Conservation (phyloP, 352 stramenopile genomes). For the Globisporangium camurandrum region DNA sequence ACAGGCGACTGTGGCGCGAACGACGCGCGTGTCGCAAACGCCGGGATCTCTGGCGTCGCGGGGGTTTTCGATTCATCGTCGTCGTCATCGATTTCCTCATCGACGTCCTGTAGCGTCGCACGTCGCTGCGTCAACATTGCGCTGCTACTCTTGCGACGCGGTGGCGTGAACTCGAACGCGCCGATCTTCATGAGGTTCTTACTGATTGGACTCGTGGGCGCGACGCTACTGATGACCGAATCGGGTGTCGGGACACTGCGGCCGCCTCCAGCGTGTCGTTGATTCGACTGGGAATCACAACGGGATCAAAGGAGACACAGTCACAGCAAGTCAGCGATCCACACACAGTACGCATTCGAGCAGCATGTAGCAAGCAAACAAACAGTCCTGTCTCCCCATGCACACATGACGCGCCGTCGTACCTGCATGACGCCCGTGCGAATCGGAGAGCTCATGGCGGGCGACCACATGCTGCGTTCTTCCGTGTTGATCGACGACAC, state of each 20-base stretch:
- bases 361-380: background rate
- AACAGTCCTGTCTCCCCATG: too few relatives aligned
- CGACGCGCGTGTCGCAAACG: slow-evolving; percentile 44
- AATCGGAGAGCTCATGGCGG: slow-evolving; percentile 43
- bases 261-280: slow-evolving; percentile 3
- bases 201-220: slow-evolving; percentile 53
- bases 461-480: slow-evolving; percentile 40
- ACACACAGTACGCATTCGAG: slow-evolving; percentile 1
- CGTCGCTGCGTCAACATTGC: slow-evolving; percentile 14
- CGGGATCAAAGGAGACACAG: background rate
- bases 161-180: slow-evolving; percentile 69
- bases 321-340: background rate
- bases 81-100: slow-evolving; percentile 1
- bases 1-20: slow-evolving; percentile 11
- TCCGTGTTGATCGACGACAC: slow-evolving; percentile 43
- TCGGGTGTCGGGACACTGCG: slow-evolving; percentile 37
- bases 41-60: slow-evolving; percentile 36
- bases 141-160: slow-evolving; percentile 25
- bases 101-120: slow-evolving; percentile 3
- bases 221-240: slow-evolving; percentile 72
- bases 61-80: slow-evolving; percentile 26
- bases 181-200: slow-evolving; percentile 80
- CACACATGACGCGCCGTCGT: too few relatives aligned
- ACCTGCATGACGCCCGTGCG: slow-evolving; percentile 46
- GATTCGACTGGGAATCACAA: slow-evolving; percentile 9